These are phyloP conservation scores for Bipolaris gigantea DNA, from an alignment of 2,329 filamentous ascomycete genomes.

Conservation along the genomic window DNA sequence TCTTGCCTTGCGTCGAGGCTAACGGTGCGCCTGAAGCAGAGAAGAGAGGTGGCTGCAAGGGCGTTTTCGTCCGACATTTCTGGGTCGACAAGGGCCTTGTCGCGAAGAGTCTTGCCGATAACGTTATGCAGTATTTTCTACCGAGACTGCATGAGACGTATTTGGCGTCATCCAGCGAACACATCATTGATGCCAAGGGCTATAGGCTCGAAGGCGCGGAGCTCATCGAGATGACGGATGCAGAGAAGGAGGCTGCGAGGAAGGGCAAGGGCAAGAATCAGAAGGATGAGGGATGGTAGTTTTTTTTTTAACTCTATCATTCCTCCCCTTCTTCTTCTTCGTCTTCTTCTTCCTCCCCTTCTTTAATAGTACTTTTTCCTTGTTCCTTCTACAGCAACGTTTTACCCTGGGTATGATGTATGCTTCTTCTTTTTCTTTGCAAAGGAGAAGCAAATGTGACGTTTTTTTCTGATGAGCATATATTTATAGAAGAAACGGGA, in stretches of 20 bases:
- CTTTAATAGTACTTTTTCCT: neutral
- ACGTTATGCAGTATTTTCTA: slow-evolving; percentile 44
- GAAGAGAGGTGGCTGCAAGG: slow-evolving; percentile 41
- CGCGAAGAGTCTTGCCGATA: slow-evolving; percentile 35
- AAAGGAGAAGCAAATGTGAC: too few relatives aligned
- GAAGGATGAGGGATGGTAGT: slow-evolving; percentile 41
- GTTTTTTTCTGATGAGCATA: too few relatives aligned
- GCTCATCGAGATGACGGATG: slow-evolving; percentile 35
- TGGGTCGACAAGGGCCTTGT: slow-evolving; percentile 44
- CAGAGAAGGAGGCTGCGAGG: slow-evolving; percentile 33
- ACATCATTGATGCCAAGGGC: slow-evolving; percentile 42
- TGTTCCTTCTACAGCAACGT: neutral
- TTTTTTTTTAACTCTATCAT: neutral
- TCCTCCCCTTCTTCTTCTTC: neutral
- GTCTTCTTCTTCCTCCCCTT: neutral
- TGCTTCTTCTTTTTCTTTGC: too few relatives aligned
- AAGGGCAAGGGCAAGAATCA: slow-evolving; percentile 34
- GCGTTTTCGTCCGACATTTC: slow-evolving; percentile 45
- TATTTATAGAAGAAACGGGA: too few relatives aligned
- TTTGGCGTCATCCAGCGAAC: slow-evolving; percentile 28
- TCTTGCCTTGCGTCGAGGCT: slow-evolving; percentile 44
- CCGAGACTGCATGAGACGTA: slow-evolving; percentile 41
- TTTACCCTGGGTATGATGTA: neutral
- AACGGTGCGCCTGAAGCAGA: slow-evolving; percentile 44
- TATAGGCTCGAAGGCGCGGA: slow-evolving; percentile 40